These are phyloP conservation scores for Alternaria novae-zelandiae DNA, from an alignment of 2,329 filamentous ascomycete species.

Conservation along the genomic window DNA sequence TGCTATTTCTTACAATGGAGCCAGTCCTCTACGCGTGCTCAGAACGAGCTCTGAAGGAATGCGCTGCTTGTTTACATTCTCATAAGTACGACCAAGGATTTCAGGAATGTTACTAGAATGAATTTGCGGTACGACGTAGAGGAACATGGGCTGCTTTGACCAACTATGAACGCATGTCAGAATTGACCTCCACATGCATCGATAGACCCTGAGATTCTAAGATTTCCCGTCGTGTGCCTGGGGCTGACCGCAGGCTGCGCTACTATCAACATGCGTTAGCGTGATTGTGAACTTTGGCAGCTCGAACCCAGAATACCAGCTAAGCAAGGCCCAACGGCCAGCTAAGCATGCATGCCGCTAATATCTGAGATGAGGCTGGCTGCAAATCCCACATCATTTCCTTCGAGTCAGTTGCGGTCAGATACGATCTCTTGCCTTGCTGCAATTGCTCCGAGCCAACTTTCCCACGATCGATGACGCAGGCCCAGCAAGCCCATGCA, in stretches of 20 bases:
- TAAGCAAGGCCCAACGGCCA: background rate
- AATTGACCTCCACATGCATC: background rate
- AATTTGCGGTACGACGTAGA: background rate
- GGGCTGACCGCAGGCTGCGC: background rate
- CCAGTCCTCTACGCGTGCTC: background rate
- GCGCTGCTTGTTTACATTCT: background rate
- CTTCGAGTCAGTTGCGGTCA: slow-evolving; percentile 17
- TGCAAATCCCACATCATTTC: background rate
- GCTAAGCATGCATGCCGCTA: slow-evolving; percentile 1
- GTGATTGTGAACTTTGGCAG: background rate
- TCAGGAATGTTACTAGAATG: background rate
- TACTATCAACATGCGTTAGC: background rate
- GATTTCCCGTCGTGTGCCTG: background rate
- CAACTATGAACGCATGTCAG: background rate
- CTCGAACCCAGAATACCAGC: background rate
- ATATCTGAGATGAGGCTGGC: background rate
- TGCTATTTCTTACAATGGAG: background rate
- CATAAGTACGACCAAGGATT: background rate
- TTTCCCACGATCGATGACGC: slow-evolving; percentile 39
- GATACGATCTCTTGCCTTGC: slow-evolving; percentile 11
- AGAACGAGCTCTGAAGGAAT: background rate
- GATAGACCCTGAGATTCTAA: background rate
- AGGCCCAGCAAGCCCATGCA: slow-evolving; percentile 31
- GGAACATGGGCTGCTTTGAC: background rate
- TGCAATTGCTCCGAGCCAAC: slow-evolving; percentile 31